Evolutionary conservation across 208 protist species (phyloP).

Genomic region (Leptomonas pyrrhocoris): DNA sequence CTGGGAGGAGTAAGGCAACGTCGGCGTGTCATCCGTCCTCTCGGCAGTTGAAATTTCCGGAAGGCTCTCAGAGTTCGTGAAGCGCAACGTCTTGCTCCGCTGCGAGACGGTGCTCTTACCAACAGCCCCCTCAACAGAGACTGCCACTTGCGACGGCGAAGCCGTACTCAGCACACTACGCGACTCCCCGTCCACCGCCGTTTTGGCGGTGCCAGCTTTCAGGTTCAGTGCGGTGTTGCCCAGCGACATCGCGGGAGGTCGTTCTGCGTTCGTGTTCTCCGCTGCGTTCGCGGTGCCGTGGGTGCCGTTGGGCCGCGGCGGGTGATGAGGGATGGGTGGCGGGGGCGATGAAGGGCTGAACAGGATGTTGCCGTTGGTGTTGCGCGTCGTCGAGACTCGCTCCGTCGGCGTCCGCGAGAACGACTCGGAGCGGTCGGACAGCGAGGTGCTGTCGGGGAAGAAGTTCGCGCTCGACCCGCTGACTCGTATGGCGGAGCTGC

Average conservation of each 20-base stretch:
- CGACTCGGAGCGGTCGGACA: constrained; percentile 20
- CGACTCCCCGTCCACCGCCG: background rate
- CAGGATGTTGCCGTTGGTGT: constrained; percentile 6
- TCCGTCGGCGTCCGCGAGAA: constrained; percentile 7
- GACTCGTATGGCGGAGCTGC: constrained; percentile 14
- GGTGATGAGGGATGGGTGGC: background rate
- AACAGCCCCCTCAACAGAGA: constrained; percentile 6
- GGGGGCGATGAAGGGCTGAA: background rate
- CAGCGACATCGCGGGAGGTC: constrained; percentile 1
- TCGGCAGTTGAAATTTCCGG: background rate
- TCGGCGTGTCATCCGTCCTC: constrained; percentile 8
- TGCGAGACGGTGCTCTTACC: background rate
- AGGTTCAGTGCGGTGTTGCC: background rate
- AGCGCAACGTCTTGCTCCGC: constrained; percentile 6
- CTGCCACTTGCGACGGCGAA: constrained; percentile 16
- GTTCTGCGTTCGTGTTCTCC: background rate
- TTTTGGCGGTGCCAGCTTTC: background rate
- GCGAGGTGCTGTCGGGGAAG: constrained; percentile 18
- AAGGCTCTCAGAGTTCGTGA: constrained; percentile 9
- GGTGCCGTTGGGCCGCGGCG: constrained; percentile 1
- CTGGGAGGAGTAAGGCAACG: constrained; percentile 16
- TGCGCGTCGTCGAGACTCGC: background rate
- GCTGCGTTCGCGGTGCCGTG: background rate
- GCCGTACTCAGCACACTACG: background rate
- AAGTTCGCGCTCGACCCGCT: constrained; percentile 14